Conservation (phyloP, 768 basidiomycete species). For the Mycena capillaripes region DNA sequence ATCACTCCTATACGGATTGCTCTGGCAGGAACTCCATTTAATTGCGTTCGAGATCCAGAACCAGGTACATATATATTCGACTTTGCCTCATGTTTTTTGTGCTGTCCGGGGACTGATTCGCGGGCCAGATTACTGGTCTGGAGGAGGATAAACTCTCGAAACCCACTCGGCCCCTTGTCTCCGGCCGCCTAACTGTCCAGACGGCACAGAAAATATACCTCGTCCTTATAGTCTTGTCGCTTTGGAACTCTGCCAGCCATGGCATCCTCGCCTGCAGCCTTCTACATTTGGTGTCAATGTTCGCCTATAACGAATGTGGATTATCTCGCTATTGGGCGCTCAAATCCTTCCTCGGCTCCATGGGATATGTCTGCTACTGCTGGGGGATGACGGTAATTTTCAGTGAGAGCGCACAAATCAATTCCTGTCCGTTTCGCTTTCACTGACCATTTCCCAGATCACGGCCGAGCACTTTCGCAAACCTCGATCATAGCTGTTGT, state of each 20-base stretch:
- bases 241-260: slow-evolving; percentile 23
- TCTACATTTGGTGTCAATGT: slow-evolving; percentile 25
- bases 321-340: slow-evolving; percentile 21
- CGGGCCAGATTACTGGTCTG: slow-evolving; percentile 26
- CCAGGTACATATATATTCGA: neutral
- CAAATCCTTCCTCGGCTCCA: slow-evolving; percentile 28
- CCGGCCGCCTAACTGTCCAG: slow-evolving; percentile 28
- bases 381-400: slow-evolving; percentile 34
- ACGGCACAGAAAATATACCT: slow-evolving; percentile 28
- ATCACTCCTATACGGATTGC: slow-evolving; percentile 15
- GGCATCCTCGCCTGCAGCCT: slow-evolving; percentile 26
- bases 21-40: slow-evolving; percentile 35
- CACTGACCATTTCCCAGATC: neutral
- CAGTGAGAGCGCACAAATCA: neutral
- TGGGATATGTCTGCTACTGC: slow-evolving; percentile 35
- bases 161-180: slow-evolving; percentile 28
- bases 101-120: neutral
- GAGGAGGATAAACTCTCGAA: slow-evolving; percentile 31
- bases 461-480: slow-evolving; percentile 19
- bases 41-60: slow-evolving; percentile 28
- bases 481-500: slow-evolving; percentile 39
- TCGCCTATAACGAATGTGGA: slow-evolving; percentile 27
- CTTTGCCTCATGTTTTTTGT: neutral
- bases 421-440: neutral
- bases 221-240: slow-evolving; percentile 6